phyloP scores from a whole-genome alignment of 345 rosid genomes.

The Populus euphratica region DNA sequence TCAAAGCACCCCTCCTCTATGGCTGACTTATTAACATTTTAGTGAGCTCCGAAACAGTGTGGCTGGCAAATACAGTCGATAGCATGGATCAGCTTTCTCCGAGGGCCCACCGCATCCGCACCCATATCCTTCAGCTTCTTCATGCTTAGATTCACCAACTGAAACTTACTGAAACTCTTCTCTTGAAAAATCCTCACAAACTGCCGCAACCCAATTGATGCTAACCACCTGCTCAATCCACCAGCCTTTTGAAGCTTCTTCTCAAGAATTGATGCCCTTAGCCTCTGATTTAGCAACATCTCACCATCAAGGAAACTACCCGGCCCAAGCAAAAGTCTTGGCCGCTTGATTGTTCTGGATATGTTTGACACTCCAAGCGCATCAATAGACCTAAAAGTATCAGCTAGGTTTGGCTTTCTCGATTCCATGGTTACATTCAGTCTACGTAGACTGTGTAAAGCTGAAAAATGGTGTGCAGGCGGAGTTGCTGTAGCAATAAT shows the following conservation, averaged over 20 bases:
- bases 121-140: constrained; percentile 97
- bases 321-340: constrained; percentile 34
- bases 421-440: constrained; percentile 16
- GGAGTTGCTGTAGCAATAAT: constrained; percentile 9
- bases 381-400: constrained; percentile 11
- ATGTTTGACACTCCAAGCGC: constrained; percentile 23
- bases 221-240: constrained; percentile 72
- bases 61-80: constrained; percentile 80
- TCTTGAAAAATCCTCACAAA: constrained; percentile 65
- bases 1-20: not conserved
- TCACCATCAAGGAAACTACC: constrained; percentile 37
- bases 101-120: constrained; percentile 80
- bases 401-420: constrained; percentile 4
- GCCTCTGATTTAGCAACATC: constrained; percentile 41
- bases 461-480: constrained; percentile 17
- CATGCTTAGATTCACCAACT: constrained; percentile 79
- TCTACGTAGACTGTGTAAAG: constrained; percentile 19
- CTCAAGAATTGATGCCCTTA: constrained; percentile 68
- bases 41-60: constrained; percentile 37
- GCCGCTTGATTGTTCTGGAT: constrained; percentile 33
- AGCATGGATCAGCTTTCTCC: constrained; percentile 93
- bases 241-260: constrained; percentile 74
- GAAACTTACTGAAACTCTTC: constrained; percentile 57
- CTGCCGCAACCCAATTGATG: constrained; percentile 71
- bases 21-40: constrained; percentile 1